Percentiles rank a stretch among this genome's conserved stretches.
phyloP scores from a whole-genome alignment of 352 stramenopile species.

The Globisporangium viniferum region DNA sequence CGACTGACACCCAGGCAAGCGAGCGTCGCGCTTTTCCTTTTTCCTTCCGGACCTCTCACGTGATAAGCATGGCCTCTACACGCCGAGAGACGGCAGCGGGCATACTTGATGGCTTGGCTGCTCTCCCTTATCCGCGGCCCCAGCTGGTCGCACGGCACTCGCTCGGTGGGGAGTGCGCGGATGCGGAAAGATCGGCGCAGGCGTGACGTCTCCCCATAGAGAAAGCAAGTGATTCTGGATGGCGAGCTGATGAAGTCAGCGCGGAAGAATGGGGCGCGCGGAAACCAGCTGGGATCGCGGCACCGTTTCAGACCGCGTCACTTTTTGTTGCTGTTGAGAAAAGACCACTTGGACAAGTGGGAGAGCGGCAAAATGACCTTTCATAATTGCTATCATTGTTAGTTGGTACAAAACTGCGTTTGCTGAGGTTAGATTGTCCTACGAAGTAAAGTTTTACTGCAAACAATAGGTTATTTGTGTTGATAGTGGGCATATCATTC shows the following conservation, averaged over 20 bases:
- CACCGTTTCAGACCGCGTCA: neutral
- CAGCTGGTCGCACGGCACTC: conserved; percentile 6
- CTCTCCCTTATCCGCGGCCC: neutral
- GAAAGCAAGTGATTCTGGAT: neutral
- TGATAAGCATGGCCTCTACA: neutral
- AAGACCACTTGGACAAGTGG: neutral
- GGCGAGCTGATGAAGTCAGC: conserved; percentile 1
- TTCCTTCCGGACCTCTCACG: neutral
- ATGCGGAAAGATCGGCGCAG: neutral
- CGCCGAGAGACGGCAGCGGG: neutral
- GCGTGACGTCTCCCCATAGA: neutral
- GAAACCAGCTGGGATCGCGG: conserved; percentile 4
- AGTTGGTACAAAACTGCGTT: no score
- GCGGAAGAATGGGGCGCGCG: neutral
- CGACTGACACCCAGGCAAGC: neutral
- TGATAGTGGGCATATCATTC: no score
- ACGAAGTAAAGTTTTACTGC: no score
- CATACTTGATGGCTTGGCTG: neutral
- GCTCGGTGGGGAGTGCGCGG: neutral
- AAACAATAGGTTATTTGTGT: no score
- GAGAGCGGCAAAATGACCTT: neutral
- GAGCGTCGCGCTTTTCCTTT: neutral
- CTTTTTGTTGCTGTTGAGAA: neutral
- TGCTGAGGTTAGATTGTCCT: no score
- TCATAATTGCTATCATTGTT: neutral